These are phyloP conservation scores for Chaetomidium leptoderma DNA, from an alignment of 495 filamentous ascomycete genomes.

Conservation along the genomic window DNA sequence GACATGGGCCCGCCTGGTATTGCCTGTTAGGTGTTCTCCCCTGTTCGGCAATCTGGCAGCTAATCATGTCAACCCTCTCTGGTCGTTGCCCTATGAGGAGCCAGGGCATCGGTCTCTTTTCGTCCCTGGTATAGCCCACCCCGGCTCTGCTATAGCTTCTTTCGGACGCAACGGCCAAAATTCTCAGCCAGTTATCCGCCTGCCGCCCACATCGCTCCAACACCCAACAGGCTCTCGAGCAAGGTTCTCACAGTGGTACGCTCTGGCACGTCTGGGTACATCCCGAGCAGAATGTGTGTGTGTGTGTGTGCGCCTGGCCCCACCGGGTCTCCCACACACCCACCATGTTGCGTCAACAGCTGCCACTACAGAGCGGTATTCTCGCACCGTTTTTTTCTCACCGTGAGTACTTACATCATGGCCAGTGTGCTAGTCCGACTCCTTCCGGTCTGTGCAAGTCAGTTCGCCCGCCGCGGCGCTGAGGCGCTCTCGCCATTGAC, in stretches of 20 bases:
- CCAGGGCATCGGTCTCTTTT: conserved; percentile 39
- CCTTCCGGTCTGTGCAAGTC: neutral
- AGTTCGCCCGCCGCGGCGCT: neutral
- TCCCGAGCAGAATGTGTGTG: too few relatives aligned
- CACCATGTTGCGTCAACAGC: neutral
- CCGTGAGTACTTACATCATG: neutral
- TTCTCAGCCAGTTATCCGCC: conserved; percentile 24
- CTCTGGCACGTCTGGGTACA: neutral
- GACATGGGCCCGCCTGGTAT: conserved; percentile 4
- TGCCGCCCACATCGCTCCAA: conserved; percentile 26
- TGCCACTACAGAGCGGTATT: neutral
- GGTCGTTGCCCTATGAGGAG: conserved; percentile 41
- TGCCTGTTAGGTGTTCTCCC: conserved; percentile 16
- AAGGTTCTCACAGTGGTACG: neutral
- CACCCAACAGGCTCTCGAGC: conserved; percentile 21
- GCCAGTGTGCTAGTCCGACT: neutral
- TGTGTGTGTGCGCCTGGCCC: neutral
- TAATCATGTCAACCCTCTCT: conserved; percentile 23
- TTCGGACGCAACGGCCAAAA: conserved; percentile 28
- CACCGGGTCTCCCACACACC: neutral
- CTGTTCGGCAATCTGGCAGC: conserved; percentile 33
- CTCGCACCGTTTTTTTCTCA: neutral
- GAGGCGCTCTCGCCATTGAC: conserved; percentile 2
- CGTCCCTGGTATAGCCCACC: conserved; percentile 43
- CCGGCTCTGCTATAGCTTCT: conserved; percentile 41